A percentile compares a stretch with the other conserved stretches of the same genome.
Evolutionary conservation across 768 basidiomycete genomes (phyloP).

Genomic region (Lactarius evosmus): DNA sequence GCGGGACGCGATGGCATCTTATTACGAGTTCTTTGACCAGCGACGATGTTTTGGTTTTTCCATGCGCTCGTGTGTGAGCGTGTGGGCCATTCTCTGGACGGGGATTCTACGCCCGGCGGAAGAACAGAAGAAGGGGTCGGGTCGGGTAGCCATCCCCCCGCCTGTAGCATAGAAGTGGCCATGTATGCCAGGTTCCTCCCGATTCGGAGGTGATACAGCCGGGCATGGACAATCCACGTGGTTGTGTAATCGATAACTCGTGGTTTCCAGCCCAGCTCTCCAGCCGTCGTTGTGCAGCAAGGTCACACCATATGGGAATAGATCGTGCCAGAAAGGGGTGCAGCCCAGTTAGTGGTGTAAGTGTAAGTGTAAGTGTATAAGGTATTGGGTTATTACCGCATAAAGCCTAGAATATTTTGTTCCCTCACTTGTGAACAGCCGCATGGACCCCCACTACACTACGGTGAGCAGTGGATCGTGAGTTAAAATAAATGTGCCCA

Average conservation of each 20-base stretch:
- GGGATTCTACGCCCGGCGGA: neutral
- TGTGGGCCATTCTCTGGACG: neutral
- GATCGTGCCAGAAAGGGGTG: neutral
- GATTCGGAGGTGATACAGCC: neutral
- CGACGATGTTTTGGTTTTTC: neutral
- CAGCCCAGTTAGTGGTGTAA: neutral
- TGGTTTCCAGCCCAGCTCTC: neutral
- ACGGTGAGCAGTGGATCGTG: neutral
- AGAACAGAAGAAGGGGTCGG: neutral
- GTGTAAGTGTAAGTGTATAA: neutral
- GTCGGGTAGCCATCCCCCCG: neutral
- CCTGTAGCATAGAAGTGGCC: neutral
- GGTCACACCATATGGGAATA: neutral
- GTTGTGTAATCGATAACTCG: neutral
- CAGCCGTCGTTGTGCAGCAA: neutral
- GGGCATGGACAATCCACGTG: neutral
- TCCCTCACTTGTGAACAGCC: neutral
- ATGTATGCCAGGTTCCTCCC: neutral
- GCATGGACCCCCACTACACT: neutral
- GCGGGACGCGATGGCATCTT: neutral
- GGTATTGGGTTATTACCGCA: neutral
- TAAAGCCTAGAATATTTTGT: neutral
- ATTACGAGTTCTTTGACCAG: neutral
- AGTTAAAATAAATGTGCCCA: neutral
- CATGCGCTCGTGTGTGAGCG: neutral